Percentiles rank a stretch among this genome's conserved stretches.
These are phyloP conservation scores for Fusarium lateritium DNA, from an alignment of 2,329 filamentous ascomycete species.

Conservation along the genomic window DNA sequence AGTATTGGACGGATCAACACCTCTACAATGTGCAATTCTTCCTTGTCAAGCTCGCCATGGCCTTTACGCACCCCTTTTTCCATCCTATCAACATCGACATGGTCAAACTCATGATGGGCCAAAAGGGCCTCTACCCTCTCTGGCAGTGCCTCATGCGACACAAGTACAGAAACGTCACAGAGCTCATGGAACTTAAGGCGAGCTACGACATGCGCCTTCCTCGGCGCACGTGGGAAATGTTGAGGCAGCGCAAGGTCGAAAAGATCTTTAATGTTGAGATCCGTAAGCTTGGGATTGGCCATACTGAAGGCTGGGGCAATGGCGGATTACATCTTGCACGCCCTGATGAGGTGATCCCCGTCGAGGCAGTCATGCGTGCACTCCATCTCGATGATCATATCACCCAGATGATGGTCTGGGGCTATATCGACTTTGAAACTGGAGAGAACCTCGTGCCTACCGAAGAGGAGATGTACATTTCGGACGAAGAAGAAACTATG, in stretches of 20 bases:
- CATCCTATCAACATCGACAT: conserved; percentile 66
- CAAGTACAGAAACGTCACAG: conserved; percentile 62
- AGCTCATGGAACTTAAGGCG: conserved; percentile 70
- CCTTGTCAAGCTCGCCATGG: conserved; percentile 80
- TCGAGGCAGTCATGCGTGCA: conserved; percentile 67
- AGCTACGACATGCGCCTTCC: conserved; percentile 68
- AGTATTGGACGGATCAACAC: conserved; percentile 71
- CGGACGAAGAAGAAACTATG: conserved; percentile 60
- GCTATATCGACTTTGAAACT: conserved; percentile 69
- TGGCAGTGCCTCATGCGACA: conserved; percentile 73
- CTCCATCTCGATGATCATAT: conserved; percentile 69
- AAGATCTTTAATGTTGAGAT: conserved; percentile 67
- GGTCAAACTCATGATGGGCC: conserved; percentile 72
- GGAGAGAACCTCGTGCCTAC: conserved; percentile 66
- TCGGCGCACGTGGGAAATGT: conserved; percentile 46
- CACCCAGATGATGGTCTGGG: conserved; percentile 73
- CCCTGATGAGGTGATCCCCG: conserved; percentile 71
- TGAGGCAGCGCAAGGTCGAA: conserved; percentile 32
- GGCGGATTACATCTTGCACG: conserved; percentile 63
- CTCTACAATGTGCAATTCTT: conserved; percentile 75
- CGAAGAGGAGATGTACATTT: conserved; percentile 66
- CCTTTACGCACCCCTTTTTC: conserved; percentile 74
- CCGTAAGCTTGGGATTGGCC: conserved; percentile 65
- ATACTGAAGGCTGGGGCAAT: conserved; percentile 70
- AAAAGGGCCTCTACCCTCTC: conserved; percentile 68